phyloP scores from a whole-genome alignment of 495 filamentous ascomycete species.

The Penicillium ucsense region DNA sequence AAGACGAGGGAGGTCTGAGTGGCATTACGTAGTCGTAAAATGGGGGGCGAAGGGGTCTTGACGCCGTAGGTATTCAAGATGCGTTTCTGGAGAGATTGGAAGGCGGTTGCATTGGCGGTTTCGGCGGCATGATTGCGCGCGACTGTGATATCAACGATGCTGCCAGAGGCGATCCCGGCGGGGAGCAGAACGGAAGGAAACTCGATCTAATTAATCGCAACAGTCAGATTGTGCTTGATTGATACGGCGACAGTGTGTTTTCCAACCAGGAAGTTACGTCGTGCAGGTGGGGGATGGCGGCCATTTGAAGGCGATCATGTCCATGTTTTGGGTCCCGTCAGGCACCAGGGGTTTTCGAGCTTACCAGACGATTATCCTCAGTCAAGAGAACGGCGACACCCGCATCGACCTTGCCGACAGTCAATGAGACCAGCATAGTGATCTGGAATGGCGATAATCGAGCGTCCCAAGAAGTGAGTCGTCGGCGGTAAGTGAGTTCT shows the following conservation, averaged over 20 bases:
- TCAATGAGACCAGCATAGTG: slow-evolving; percentile 91
- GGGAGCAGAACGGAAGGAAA: slow-evolving; percentile 97
- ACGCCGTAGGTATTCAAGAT: slow-evolving; percentile 83
- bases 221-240: too few relatives aligned
- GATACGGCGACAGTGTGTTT: too few relatives aligned
- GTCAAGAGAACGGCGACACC: slow-evolving; percentile 95
- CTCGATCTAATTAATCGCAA: slow-evolving; percentile 60
- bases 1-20: slow-evolving; percentile 96
- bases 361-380: slow-evolving; percentile 91
- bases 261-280: too few relatives aligned
- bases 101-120: slow-evolving; percentile 56
- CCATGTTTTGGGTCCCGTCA: slow-evolving; percentile 6
- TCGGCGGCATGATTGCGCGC: slow-evolving; percentile 78
- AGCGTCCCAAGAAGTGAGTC: slow-evolving; percentile 5
- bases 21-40: slow-evolving; percentile 85
- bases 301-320: slow-evolving; percentile 3
- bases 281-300: background rate
- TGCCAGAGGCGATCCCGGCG: slow-evolving; percentile 84
- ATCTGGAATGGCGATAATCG: background rate
- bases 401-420: slow-evolving; percentile 97
- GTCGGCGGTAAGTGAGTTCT: slow-evolving; percentile 4
- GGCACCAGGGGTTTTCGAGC: slow-evolving; percentile 22
- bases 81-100: slow-evolving; percentile 73
- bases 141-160: slow-evolving; percentile 96
- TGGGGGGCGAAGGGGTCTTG: slow-evolving; percentile 63